Evolutionary conservation across 352 stramenopile species (phyloP).

Genomic region (Phytophthora palmivora): DNA sequence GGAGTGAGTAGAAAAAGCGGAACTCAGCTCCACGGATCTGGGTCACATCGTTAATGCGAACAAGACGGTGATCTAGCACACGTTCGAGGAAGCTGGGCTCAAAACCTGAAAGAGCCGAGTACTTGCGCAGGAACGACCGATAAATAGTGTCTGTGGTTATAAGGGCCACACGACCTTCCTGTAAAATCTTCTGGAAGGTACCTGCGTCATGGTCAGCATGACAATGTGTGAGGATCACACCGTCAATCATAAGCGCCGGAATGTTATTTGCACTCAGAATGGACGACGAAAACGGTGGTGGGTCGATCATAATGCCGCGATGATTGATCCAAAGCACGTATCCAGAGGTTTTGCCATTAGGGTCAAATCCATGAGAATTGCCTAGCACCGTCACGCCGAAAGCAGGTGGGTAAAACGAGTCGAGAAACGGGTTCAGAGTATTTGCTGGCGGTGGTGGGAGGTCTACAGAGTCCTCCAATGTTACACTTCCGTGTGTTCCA

Average conservation of each 20-base stretch:
- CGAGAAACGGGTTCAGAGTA: conserved; percentile 44
- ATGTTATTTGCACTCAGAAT: conserved; percentile 90
- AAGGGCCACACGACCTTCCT: conserved; percentile 93
- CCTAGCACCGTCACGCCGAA: conserved; percentile 97
- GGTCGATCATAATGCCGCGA: conserved; percentile 97
- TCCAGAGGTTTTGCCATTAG: conserved; percentile 92
- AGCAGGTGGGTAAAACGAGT: conserved; percentile 93
- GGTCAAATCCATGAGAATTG: conserved; percentile 96
- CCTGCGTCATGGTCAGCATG: conserved; percentile 97
- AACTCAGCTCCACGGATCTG: conserved; percentile 95
- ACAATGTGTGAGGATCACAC: conserved; percentile 97
- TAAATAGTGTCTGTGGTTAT: conserved; percentile 98
- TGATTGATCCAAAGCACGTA: conserved; percentile 98
- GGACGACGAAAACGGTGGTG: conserved; percentile 91
- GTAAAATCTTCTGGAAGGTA: conserved; percentile 97
- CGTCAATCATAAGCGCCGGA: conserved; percentile 93
- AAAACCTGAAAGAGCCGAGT: conserved; percentile 94
- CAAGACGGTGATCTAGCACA: conserved; percentile 91
- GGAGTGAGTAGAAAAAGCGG: conserved; percentile 96
- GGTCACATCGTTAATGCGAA: conserved; percentile 94
- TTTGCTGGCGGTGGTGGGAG: conserved; percentile 48
- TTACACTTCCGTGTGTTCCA: conserved; percentile 56
- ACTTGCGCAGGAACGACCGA: conserved; percentile 96
- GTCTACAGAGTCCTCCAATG: conserved; percentile 62
- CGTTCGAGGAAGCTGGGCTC: conserved; percentile 91